Evolutionary conservation across 345 rosid species (phyloP).

Genomic region (Citrus glauca): DNA sequence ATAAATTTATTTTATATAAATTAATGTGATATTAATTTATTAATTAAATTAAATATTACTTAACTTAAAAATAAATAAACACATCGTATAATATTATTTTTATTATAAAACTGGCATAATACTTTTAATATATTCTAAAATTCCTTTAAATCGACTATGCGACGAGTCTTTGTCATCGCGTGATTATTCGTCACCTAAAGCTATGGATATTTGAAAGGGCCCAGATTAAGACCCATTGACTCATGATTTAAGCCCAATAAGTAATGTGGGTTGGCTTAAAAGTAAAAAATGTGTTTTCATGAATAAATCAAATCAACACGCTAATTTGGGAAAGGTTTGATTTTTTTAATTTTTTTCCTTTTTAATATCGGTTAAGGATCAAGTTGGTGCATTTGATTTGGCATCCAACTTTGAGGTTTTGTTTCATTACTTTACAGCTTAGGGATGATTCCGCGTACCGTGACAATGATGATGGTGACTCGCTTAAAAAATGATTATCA

Average conservation of each 20-base stretch:
- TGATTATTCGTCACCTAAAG: fast-evolving
- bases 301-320: too few relatives aligned
- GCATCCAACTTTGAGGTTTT: not conserved
- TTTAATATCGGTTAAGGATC: not conserved
- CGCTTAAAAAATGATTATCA: too few relatives aligned
- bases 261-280: not conserved
- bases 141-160: too few relatives aligned
- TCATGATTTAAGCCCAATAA: not conserved
- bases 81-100: too few relatives aligned
- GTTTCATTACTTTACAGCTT: not conserved
- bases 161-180: too few relatives aligned
- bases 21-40: too few relatives aligned
- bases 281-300: not conserved
- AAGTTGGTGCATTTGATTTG: not conserved
- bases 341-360: too few relatives aligned
- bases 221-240: not conserved
- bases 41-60: too few relatives aligned
- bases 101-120: too few relatives aligned
- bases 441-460: not conserved
- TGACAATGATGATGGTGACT: not conserved
- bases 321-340: not conserved
- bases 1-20: too few relatives aligned
- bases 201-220: not conserved
- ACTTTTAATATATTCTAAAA: too few relatives aligned
- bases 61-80: too few relatives aligned